Evolutionary conservation across 1,284 basidiomycete genomes (phyloP).

Genomic region (Heterobasidion parviporum): DNA sequence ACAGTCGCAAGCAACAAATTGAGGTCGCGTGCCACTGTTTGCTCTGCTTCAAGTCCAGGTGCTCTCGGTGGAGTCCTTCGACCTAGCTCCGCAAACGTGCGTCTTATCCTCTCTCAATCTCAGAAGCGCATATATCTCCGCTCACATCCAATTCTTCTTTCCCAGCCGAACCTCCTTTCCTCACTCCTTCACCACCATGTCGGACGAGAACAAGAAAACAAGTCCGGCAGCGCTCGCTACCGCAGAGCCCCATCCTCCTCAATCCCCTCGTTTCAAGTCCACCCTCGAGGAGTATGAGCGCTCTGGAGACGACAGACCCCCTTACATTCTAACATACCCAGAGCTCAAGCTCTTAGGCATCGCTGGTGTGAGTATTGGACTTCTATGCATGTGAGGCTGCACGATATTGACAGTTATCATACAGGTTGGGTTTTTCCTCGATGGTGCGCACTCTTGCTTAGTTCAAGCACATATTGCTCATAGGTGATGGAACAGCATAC

Average conservation of each 20-base stretch:
- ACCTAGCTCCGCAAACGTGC: not conserved
- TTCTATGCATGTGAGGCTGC: not conserved
- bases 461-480: not conserved
- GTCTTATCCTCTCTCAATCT: not conserved
- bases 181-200: not conserved
- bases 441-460: constrained; percentile 33
- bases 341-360: constrained; percentile 55
- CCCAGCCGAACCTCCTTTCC: not conserved
- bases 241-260: not conserved
- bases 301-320: constrained; percentile 30
- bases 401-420: not conserved
- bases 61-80: not conserved
- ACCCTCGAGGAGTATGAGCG: constrained; percentile 39
- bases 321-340: constrained; percentile 35
- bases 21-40: not conserved
- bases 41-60: not conserved
- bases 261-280: constrained; percentile 9
- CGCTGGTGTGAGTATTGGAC: constrained; percentile 38
- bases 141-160: not conserved
- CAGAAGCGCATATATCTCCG: not conserved
- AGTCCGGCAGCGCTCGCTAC: not conserved
- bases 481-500: constrained; percentile 37
- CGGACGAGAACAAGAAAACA: not conserved
- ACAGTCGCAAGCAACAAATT: too few relatives aligned
- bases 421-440: constrained; percentile 63